A percentile compares a stretch with the other conserved stretches of the same genome.
phyloP scores from a whole-genome alignment of 2,329 filamentous ascomycete genomes.

The Paecilomyces dactylethromorphus region DNA sequence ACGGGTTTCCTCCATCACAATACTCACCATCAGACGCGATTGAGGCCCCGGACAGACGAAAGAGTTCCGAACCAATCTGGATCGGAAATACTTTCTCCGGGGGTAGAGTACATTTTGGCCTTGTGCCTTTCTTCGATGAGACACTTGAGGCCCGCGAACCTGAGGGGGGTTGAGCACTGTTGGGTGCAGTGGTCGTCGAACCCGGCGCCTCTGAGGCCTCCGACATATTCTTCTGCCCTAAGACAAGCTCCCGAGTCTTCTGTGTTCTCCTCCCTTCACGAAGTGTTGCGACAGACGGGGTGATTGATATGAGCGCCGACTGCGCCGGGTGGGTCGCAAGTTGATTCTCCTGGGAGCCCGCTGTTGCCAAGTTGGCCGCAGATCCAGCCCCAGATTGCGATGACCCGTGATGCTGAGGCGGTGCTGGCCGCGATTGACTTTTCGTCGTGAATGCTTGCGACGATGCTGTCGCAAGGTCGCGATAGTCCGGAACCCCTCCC shows the following conservation, averaged over 20 bases:
- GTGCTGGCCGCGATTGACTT: background rate
- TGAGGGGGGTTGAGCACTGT: background rate
- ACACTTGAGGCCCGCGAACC: background rate
- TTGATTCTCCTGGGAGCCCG: background rate
- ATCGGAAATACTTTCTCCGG: constrained; percentile 61
- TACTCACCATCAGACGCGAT: constrained; percentile 65
- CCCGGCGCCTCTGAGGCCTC: background rate
- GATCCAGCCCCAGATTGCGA: background rate
- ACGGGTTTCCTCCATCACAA: background rate
- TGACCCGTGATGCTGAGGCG: background rate
- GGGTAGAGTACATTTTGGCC: constrained; percentile 34
- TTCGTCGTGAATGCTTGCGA: background rate
- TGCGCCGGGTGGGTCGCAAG: background rate
- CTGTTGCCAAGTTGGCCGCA: background rate
- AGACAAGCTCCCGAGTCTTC: background rate
- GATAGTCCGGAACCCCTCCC: background rate
- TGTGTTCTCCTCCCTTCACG: background rate
- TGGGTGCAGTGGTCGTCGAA: background rate
- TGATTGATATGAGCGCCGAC: background rate
- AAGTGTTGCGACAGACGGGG: background rate
- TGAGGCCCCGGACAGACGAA: constrained; percentile 62
- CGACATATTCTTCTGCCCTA: background rate
- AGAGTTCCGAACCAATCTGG: constrained; percentile 63
- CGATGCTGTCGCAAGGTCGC: background rate
- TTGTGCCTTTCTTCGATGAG: background rate